phyloP scores from a whole-genome alignment of 1,284 basidiomycete genomes.

The Boletus hoseneyae region DNA sequence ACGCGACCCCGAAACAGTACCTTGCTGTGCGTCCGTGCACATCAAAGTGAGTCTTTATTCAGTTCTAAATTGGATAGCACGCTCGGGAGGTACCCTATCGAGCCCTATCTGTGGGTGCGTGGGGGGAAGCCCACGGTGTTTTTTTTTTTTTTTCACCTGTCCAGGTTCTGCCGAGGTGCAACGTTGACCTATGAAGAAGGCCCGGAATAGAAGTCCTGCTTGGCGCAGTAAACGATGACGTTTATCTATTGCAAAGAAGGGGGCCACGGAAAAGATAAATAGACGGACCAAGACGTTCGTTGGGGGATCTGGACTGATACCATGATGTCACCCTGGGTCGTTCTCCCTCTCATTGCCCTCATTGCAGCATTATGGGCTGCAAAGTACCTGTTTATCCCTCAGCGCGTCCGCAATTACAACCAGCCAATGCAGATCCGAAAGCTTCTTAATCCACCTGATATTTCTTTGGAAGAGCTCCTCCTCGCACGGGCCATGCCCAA shows the following conservation, averaged over 20 bases:
- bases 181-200: background rate
- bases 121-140: background rate
- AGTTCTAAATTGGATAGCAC: background rate
- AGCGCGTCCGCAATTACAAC: conserved; percentile 11
- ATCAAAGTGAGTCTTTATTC: background rate
- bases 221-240: background rate
- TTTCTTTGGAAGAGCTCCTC: conserved; percentile 27
- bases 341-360: background rate
- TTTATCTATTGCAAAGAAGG: background rate
- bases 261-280: conserved; percentile 15
- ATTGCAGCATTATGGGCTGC: background rate
- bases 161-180: background rate
- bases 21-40: conserved; percentile 11
- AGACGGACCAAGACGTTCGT: background rate
- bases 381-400: conserved; percentile 1
- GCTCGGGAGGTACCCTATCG: background rate
- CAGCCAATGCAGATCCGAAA: background rate
- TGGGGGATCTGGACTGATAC: background rate
- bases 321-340: conserved; percentile 4
- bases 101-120: conserved; percentile 2
- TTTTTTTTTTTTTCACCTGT: background rate
- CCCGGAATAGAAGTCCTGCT: background rate
- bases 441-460: conserved; percentile 31
- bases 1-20: conserved; percentile 1
- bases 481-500: conserved; percentile 42